These are phyloP conservation scores for Yamadazyma nakazawae DNA, from an alignment of 805 yeast genomes.

Conservation along the genomic window DNA sequence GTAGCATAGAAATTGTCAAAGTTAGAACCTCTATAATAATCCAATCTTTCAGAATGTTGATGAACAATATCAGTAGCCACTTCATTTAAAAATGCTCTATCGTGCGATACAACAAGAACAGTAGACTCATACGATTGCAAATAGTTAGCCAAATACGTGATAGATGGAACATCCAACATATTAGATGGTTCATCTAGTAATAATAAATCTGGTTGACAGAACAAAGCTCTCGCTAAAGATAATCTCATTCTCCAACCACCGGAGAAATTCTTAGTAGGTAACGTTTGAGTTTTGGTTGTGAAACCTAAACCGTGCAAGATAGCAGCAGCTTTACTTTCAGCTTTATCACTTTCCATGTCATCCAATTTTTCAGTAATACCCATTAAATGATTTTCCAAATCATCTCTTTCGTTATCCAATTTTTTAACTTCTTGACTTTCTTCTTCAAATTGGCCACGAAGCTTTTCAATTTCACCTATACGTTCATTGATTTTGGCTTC, in stretches of 20 bases:
- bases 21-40: constrained; percentile 90
- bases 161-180: constrained; percentile 99
- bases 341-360: constrained; percentile 96
- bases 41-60: constrained; percentile 95
- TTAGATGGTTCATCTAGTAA: constrained; percentile 98
- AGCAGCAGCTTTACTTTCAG: constrained; percentile 95
- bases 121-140: constrained; percentile 89
- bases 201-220: constrained; percentile 92
- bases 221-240: constrained; percentile 95
- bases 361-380: constrained; percentile 78
- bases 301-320: constrained; percentile 92
- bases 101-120: constrained; percentile 94
- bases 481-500: constrained; percentile 72
- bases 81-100: constrained; percentile 93
- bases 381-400: constrained; percentile 71
- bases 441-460: constrained; percentile 70
- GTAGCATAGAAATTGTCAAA: constrained; percentile 92
- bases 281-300: constrained; percentile 77
- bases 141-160: constrained; percentile 87
- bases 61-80: constrained; percentile 98
- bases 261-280: constrained; percentile 86
- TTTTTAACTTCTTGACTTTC: constrained; percentile 70
- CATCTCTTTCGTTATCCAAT: constrained; percentile 87
- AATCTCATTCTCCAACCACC: constrained; percentile 99
- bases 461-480: constrained; percentile 66